phyloP scores from a whole-genome alignment of 371 early-diverging fungal genomes.

The Sporodiniella umbellata region DNA sequence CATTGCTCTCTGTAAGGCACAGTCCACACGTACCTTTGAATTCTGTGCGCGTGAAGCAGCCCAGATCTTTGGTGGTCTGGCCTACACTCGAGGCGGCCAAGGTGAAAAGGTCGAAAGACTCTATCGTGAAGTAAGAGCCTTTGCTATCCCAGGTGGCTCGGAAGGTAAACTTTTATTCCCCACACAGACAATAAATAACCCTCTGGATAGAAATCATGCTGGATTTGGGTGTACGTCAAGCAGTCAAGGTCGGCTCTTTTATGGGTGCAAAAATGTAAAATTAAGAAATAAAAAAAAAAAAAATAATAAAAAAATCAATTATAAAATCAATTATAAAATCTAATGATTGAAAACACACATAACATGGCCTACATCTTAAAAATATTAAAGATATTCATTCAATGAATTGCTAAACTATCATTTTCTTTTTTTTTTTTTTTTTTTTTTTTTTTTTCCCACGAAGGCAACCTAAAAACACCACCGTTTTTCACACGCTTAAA shows the following conservation, averaged over 20 bases:
- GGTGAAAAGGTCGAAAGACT: constrained; percentile 68
- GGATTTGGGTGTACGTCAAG: constrained; percentile 71
- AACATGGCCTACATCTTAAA: no score
- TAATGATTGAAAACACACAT: no score
- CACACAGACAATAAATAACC: no score
- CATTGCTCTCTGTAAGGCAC: constrained; percentile 67
- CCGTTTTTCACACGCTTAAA: constrained; percentile 14
- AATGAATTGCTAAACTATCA: neutral
- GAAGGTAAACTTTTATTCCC: no score
- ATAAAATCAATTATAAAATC: no score
- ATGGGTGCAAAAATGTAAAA: constrained; percentile 60
- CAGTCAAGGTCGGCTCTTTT: constrained; percentile 60
- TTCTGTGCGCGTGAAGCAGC: constrained; percentile 70
- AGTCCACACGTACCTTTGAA: constrained; percentile 66
- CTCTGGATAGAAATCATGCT: constrained; percentile 60
- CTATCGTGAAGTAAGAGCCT: constrained; percentile 66
- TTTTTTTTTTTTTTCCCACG: constrained; percentile 17
- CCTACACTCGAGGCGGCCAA: constrained; percentile 65
- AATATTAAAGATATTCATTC: no score
- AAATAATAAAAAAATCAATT: no score
- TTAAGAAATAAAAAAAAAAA: no score
- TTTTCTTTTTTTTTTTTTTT: no score
- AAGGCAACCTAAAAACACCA: constrained; percentile 2
- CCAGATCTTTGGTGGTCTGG: constrained; percentile 71
- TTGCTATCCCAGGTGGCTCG: constrained; percentile 68